phyloP scores from a whole-genome alignment of 31 red algal species.

The Endocladia muricata region DNA sequence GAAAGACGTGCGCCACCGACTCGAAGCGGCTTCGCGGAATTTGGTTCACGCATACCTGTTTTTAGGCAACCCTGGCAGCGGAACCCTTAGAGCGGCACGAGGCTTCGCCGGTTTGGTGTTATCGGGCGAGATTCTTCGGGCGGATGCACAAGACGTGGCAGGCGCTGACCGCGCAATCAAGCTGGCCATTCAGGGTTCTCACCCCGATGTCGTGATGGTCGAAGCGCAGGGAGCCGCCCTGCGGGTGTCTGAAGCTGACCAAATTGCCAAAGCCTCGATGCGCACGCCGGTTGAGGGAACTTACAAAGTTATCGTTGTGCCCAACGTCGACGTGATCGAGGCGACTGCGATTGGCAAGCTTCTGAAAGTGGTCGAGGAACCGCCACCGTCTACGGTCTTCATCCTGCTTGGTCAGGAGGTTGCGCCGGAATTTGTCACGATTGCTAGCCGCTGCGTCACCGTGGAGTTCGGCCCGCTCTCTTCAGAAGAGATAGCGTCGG shows the following conservation, averaged over 20 bases:
- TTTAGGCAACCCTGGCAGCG: background rate
- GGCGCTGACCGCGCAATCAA: background rate
- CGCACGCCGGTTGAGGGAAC: background rate
- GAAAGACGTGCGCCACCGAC: background rate
- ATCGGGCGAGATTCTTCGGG: background rate
- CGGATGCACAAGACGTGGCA: too few species aligned
- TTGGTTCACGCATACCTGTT: background rate
- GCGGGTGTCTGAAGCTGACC: background rate
- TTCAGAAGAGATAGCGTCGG: background rate
- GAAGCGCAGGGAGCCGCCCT: background rate
- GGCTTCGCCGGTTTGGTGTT: background rate
- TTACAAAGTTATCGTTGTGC: background rate
- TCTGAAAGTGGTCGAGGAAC: background rate
- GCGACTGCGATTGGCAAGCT: background rate
- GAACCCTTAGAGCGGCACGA: background rate
- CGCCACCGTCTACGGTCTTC: background rate
- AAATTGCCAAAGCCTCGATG: background rate
- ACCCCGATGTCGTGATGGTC: background rate
- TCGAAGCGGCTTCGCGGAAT: background rate
- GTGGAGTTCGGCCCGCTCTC: background rate
- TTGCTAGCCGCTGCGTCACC: background rate
- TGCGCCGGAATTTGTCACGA: background rate
- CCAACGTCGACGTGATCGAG: background rate
- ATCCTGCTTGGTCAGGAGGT: background rate
- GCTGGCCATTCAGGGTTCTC: background rate